These are phyloP conservation scores for Emergomyces orientalis DNA, from an alignment of 2,329 filamentous ascomycete species.

Conservation along the genomic window DNA sequence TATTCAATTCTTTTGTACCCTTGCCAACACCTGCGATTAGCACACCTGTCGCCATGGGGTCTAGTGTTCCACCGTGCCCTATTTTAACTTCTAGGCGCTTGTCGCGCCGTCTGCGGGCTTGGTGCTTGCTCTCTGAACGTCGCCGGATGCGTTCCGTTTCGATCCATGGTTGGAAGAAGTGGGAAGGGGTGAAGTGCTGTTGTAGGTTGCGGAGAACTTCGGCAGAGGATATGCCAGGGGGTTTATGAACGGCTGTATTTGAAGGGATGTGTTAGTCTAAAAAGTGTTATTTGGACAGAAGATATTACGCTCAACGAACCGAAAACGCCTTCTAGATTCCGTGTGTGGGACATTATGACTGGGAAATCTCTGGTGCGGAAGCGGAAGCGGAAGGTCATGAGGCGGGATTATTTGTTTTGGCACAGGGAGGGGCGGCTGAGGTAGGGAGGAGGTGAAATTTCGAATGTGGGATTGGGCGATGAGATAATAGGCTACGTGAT, in stretches of 20 bases:
- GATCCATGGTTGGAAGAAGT: conserved; percentile 69
- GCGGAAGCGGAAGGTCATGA: conserved; percentile 27
- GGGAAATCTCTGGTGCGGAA: conserved; percentile 25
- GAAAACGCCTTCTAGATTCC: conserved; percentile 54
- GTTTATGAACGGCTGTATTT: conserved; percentile 80
- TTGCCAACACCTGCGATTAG: conserved; percentile 79
- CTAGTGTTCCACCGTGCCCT: conserved; percentile 89
- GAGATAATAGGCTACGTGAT: background rate
- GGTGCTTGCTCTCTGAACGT: conserved; percentile 48
- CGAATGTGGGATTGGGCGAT: too few species aligned
- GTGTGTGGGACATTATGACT: conserved; percentile 34
- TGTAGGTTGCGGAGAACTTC: conserved; percentile 86
- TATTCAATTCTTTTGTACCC: conserved; percentile 71
- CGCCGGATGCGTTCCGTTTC: conserved; percentile 51
- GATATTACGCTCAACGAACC: conserved; percentile 35
- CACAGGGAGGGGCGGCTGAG: background rate
- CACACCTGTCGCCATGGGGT: conserved; percentile 87
- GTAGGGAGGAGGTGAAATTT: background rate
- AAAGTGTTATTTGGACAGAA: conserved; percentile 14
- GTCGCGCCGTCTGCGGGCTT: conserved; percentile 53
- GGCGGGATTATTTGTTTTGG: too few species aligned
- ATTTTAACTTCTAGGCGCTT: conserved; percentile 71
- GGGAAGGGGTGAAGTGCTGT: conserved; percentile 69
- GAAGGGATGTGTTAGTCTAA: background rate
- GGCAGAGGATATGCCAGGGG: conserved; percentile 73